These are phyloP conservation scores for Suillus decipiens DNA, from an alignment of 768 basidiomycete genomes.

Conservation along the genomic window DNA sequence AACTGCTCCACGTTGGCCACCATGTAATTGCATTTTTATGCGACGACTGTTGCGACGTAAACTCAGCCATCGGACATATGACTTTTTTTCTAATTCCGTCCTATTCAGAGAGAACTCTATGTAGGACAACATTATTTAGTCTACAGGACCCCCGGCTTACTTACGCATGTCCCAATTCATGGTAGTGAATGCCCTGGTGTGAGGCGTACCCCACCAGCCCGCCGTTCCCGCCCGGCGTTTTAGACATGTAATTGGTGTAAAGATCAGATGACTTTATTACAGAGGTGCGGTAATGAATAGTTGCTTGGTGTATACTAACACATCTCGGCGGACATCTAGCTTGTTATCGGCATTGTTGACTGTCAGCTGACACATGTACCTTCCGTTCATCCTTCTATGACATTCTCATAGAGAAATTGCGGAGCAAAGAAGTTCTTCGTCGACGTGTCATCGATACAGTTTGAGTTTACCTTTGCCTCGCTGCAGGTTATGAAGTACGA, in stretches of 20 bases:
- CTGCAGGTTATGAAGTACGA: slow-evolving; percentile 9
- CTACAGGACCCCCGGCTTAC: too few relatives aligned
- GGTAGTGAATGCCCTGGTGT: too few relatives aligned
- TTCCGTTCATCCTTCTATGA: slow-evolving; percentile 31
- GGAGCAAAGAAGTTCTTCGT: slow-evolving; percentile 17
- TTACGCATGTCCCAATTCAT: too few relatives aligned
- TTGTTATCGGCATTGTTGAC: slow-evolving; percentile 10
- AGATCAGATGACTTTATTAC: too few relatives aligned
- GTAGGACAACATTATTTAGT: too few relatives aligned
- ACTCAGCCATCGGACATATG: slow-evolving; percentile 2
- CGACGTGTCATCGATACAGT: neutral
- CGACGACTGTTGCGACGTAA: slow-evolving; percentile 1
- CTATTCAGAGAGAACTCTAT: too few relatives aligned
- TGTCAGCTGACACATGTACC: slow-evolving; percentile 5
- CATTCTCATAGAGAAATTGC: slow-evolving; percentile 19
- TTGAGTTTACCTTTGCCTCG: slow-evolving; percentile 11
- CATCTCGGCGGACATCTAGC: neutral
- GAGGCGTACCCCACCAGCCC: too few relatives aligned
- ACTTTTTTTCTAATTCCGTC: too few relatives aligned
- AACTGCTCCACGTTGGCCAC: slow-evolving; percentile 9
- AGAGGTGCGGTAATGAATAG: too few relatives aligned
- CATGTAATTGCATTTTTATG: neutral
- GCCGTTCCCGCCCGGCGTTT: too few relatives aligned
- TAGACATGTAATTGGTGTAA: too few relatives aligned
- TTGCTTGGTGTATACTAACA: too few relatives aligned